Base-by-base conservation (phyloP, 768 basidiomycete genomes). In the Basidioascus undulatus region DNA sequence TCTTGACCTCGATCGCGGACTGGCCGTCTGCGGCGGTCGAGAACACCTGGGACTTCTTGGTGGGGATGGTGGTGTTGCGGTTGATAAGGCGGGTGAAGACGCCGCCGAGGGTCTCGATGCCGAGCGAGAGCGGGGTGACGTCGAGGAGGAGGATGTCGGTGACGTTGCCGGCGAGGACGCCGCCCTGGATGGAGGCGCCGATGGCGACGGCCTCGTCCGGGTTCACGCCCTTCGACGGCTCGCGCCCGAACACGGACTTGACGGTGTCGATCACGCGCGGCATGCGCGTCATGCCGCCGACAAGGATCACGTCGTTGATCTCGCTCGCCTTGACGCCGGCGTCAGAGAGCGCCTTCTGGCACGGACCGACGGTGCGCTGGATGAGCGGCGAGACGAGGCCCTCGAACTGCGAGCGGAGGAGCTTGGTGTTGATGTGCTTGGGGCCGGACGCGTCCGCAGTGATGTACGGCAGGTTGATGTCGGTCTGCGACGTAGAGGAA, bases 1-100 rank as follows among this genome's bases (percentile, higher is more conserved):
- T 86, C 73, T 96, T 96, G 60, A 98, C 89, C 60, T 96, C 87
- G 49, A 98, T 94, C 28, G 89, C 87, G n/a, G 80, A 89, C 62
- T 98, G 92, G 39, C 92, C 89, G 47, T 98, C 92, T 30, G 89
- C 89, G 31, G 92, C 89, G 13, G 92, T 98, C 4, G 89, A 96
- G 70, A 98, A 96, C 33, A 77, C 79, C 60, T 96, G 89, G 0
- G 83, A 86, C 71, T 98, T 98, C 70, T 98, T 98, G 51, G 89
- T 94, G 5, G 92, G 92, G 61, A 96, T 96, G 43, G 92, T 96
- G 10, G 92, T 98, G 66, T 98, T 98, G 44, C 92, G 78, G 55
- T 51, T 76, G 62, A 98, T 98, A 33, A 98, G 72, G 62, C 94
- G 89, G 49, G 89, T 96, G 83, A 98, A 96, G 62, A 98, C 94